Conservation (phyloP, 2,329 filamentous ascomycete genomes). For the Microcera coccophila region DNA sequence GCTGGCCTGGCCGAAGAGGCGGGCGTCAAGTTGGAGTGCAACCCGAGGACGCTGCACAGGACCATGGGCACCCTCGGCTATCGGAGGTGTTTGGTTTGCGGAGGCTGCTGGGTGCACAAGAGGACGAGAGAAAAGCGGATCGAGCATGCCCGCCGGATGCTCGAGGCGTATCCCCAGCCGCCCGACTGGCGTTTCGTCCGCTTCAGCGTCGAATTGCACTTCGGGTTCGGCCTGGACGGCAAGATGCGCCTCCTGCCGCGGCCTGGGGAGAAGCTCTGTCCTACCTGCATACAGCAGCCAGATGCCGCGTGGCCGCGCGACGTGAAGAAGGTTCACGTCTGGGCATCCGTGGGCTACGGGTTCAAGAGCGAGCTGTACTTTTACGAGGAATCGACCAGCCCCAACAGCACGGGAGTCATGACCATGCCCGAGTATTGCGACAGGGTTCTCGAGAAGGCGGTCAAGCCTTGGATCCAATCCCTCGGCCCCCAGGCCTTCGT, state of each 20-base stretch:
- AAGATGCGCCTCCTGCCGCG: constrained; percentile 33
- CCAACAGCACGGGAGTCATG: constrained; percentile 31
- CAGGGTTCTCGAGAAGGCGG: constrained; percentile 31
- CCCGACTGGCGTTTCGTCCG: constrained; percentile 33
- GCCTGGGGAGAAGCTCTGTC: constrained; percentile 33
- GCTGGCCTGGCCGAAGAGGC: constrained; percentile 32
- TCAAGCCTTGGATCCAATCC: constrained; percentile 32
- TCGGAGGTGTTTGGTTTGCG: constrained; percentile 32
- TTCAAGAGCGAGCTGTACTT: constrained; percentile 39
- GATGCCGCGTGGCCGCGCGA: constrained; percentile 32
- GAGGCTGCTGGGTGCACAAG: constrained; percentile 29
- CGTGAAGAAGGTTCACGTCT: constrained; percentile 32
- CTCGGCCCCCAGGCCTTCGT: constrained; percentile 25
- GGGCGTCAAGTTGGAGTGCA: constrained; percentile 31
- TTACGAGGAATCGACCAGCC: constrained; percentile 34
- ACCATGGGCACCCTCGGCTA: constrained; percentile 37
- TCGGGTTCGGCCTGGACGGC: constrained; percentile 37
- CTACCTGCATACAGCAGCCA: constrained; percentile 22
- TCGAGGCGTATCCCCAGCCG: constrained; percentile 29
- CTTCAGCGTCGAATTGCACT: constrained; percentile 37
- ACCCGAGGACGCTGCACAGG: constrained; percentile 35
- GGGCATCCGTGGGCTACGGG: constrained; percentile 34
- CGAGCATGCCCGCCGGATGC: constrained; percentile 33
- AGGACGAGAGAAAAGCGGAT: constrained; percentile 31
- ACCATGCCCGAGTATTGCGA: constrained; percentile 35